Evolutionary conservation across 176 grass and related monocot genomes (phyloP), one percentile per base, ranked within the genome.

Genomic region (Zoysia pacifica): DNA sequence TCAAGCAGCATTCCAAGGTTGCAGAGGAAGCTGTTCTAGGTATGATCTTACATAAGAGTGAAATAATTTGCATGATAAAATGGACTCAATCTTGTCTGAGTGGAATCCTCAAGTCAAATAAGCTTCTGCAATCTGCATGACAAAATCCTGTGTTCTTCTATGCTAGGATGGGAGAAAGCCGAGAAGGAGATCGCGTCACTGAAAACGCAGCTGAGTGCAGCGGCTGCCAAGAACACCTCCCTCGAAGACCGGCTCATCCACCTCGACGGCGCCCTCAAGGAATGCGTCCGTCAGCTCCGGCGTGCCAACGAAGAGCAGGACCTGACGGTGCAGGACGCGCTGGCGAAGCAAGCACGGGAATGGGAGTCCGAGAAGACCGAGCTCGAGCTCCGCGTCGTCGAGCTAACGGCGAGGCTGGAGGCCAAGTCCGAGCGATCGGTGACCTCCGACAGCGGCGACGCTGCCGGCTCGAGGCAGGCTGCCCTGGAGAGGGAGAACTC

Each of bases 21-120:
- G 88, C 93, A 40, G 97, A 99, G 77, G 96, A 95, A 89, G 96
- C 96, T 77, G 92, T 98, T 93, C 82, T 95, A 73, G 96, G 96
- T 98, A 87, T 65, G 77, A 4, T 65, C 8, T 46, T 39, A 51
- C 44, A 39, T 62, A 5, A 54, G 62, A 70, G 49, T 48, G 48
- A 70, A 14, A 59, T 1, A 46, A 37, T 60, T 82, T 6, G 6
- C 3, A 45, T 45, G 6, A 4, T 45, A 45, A 45, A 28, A 28
- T 28, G 28, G 28, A 28, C 28, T 28, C 37, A 59, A 36, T 58
- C 16, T 62, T 78, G 11, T 35, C 28, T 81, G 15, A 50, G 18
- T 62, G 45, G 2, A 60, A 49, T 20, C n/a, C 6, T 59, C 36
- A 48, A 20, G 14, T 11, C 14, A 50, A 4, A 41, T 41, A 16